Percentiles rank a stretch among this genome's conserved stretches.
These are phyloP conservation scores for Eimeria brunetti DNA, from an alignment of 169 alveolate genomes.

Conservation along the genomic window DNA sequence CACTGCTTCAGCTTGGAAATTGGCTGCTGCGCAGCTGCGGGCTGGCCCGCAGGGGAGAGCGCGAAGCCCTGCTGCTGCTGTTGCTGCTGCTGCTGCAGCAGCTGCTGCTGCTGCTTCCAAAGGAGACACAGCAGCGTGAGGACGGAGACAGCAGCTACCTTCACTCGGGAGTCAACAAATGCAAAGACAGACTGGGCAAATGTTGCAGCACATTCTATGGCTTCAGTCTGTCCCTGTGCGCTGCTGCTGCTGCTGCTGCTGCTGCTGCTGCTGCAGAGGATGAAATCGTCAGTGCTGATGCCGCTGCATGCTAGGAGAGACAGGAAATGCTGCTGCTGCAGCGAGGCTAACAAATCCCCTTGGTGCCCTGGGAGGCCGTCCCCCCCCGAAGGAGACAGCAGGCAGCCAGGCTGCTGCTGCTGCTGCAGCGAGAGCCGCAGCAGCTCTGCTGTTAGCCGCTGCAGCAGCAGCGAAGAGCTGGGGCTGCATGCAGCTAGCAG, in stretches of 20 bases:
- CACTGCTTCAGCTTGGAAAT: neutral
- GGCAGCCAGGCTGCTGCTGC: conserved; percentile 32
- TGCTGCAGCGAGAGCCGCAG: conserved; percentile 65
- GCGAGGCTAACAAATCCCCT: conserved; percentile 7
- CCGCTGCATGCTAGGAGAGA: conserved; percentile 34
- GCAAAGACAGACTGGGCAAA: conserved; percentile 61
- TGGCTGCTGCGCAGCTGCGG: neutral
- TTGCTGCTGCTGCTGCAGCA: conserved; percentile 58
- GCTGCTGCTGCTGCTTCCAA: conserved; percentile 63
- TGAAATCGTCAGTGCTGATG: conserved; percentile 16
- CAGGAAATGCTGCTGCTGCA: conserved; percentile 71
- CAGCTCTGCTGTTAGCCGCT: conserved; percentile 28
- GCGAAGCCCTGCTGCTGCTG: conserved; percentile 31
- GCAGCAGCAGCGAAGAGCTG: conserved; percentile 21
- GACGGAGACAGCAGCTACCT: conserved; percentile 55
- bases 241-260: conserved; percentile 26
- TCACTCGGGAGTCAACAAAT: conserved; percentile 38
- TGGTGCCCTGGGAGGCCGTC: conserved; percentile 47
- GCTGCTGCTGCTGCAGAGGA: conserved; percentile 14
- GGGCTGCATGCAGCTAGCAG: conserved; percentile 51
- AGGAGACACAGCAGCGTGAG: conserved; percentile 45
- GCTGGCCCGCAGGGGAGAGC: neutral
- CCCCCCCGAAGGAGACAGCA: conserved; percentile 51
- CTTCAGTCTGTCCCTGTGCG: neutral
- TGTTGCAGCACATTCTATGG: conserved; percentile 29